A percentile compares a stretch with the other conserved stretches of the same genome.
phyloP scores from a whole-genome alignment of 805 yeast species.

The Kazachstania africana region DNA sequence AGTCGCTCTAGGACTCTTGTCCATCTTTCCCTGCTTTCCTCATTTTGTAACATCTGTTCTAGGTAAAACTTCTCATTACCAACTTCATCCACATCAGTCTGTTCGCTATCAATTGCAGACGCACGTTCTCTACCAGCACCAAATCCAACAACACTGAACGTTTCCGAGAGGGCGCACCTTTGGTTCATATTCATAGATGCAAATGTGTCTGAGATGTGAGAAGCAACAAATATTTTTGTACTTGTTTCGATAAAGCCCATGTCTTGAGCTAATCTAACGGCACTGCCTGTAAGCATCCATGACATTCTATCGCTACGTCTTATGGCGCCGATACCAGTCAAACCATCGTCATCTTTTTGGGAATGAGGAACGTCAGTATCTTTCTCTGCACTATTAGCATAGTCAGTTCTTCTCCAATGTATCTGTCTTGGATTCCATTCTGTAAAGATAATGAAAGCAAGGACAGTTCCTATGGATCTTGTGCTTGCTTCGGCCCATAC shows the following conservation, averaged over 20 bases:
- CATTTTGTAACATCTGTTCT: conserved; percentile 18
- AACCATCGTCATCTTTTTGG: conserved; percentile 33
- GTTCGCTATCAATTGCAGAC: conserved; percentile 20
- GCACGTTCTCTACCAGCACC: conserved; percentile 1
- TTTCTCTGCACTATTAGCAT: conserved; percentile 49
- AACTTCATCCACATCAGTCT: conserved; percentile 24
- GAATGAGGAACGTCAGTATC: conserved; percentile 9
- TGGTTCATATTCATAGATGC: conserved; percentile 74
- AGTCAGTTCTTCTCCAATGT: conserved; percentile 79
- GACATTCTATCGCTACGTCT: conserved; percentile 82
- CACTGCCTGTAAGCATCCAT: conserved; percentile 87
- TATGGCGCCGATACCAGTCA: conserved; percentile 75
- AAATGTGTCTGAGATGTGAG: conserved; percentile 74
- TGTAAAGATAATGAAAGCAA: conserved; percentile 73
- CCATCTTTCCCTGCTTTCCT: conserved; percentile 18
- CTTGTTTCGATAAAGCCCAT: conserved; percentile 69
- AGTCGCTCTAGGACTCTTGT: conserved; percentile 8
- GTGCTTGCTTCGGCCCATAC: conserved; percentile 93
- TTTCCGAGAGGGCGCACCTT: conserved; percentile 63
- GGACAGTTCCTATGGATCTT: conserved; percentile 73
- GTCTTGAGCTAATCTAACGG: conserved; percentile 77
- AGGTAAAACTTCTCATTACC: conserved; percentile 25
- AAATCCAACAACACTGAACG: conserved; percentile 53
- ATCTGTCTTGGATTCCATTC: conserved; percentile 96
- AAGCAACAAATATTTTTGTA: conserved; percentile 65